A percentile compares a stretch with the other conserved stretches of the same genome.
Evolutionary conservation across 805 yeast species (phyloP).

Genomic region (Metschnikowia chrysomelidarum): DNA sequence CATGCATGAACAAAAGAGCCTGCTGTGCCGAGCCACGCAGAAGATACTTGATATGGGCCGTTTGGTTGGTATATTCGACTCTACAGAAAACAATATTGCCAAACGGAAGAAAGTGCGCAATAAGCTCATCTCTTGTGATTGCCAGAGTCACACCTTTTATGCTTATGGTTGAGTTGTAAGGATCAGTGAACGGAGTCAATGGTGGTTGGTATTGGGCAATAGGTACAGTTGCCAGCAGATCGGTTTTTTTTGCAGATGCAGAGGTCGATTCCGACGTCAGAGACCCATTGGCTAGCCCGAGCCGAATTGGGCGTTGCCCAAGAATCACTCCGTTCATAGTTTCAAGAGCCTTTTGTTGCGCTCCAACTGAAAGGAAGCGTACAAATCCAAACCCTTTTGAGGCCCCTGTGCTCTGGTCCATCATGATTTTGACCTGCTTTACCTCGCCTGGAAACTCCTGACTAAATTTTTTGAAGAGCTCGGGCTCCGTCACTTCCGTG

Average conservation of each 20-base stretch:
- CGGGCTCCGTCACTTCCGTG: constrained; percentile 66
- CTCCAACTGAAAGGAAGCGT: constrained; percentile 62
- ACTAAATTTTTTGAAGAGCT: constrained; percentile 63
- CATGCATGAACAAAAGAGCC: constrained; percentile 36
- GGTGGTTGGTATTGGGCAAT: constrained; percentile 50
- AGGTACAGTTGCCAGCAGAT: constrained; percentile 16
- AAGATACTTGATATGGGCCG: constrained; percentile 28
- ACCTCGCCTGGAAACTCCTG: constrained; percentile 65
- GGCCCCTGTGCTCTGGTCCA: constrained; percentile 64
- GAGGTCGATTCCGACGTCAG: constrained; percentile 5
- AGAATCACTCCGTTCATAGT: constrained; percentile 81
- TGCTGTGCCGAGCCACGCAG: constrained; percentile 35
- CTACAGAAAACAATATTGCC: constrained; percentile 45
- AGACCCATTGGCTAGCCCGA: constrained; percentile 47
- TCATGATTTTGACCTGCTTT: constrained; percentile 73
- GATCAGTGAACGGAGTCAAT: constrained; percentile 69
- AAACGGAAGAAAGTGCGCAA: constrained; percentile 58
- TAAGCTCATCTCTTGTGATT: constrained; percentile 61
- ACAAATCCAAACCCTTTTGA: constrained; percentile 90
- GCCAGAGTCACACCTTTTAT: constrained; percentile 62
- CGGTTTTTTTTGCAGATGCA: constrained; percentile 5
- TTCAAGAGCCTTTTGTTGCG: constrained; percentile 66
- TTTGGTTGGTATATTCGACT: constrained; percentile 19
- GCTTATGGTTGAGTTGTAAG: constrained; percentile 73
- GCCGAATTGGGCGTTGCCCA: constrained; percentile 74